Base-by-base conservation (phyloP, 805 yeast species). In the Wickerhamiella domercqiae region DNA sequence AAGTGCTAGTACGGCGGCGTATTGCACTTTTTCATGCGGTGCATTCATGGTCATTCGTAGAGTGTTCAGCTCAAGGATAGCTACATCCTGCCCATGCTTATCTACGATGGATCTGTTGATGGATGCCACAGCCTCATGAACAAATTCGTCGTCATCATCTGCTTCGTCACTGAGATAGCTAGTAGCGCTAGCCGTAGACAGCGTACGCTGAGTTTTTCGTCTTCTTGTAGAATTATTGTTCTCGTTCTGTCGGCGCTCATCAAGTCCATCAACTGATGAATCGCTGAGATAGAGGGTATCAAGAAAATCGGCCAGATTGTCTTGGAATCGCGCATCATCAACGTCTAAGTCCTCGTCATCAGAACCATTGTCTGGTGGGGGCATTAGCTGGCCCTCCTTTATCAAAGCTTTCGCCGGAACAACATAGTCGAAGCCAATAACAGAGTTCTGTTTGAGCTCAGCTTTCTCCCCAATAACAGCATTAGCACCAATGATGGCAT, bases 1-100 rank as follows among this genome's bases (percentile, higher is more conserved):
- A 51, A 90, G 63, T 0, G 96, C 90, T 28, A 66, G 65, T 25
- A 74, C 63, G 0, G 94, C 82, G 4, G 94, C 93, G 21, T 63
- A 59, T 54, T 96, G 71, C 11, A 90, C 96, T 53, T 86, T 94
- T 51, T 82, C 93, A 57, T 90, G 87, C 0, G 90, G 71, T 14
- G 84, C 98, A 55, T 90, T 83, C 90, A 86, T 79, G 51, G 95
- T 82, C 98, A 90, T 87, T 61, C 97, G 71, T 52, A 90, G 67
- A 0, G 98, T 90, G 55, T 87, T 87, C 50, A 90, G 69, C 61
- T 90, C 98, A 42, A 90, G 63, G 45, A 83, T 61, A 0, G 98
- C 96, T 11, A 94, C 86, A 54, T 87, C 96, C 42, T 83, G 66
- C 51, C 81, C 93, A 58, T 90, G 98, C 56, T 83, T 80, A 52